These are phyloP conservation scores for Lentinula guzmanii DNA, from an alignment of 768 basidiomycete genomes.

Conservation along the genomic window DNA sequence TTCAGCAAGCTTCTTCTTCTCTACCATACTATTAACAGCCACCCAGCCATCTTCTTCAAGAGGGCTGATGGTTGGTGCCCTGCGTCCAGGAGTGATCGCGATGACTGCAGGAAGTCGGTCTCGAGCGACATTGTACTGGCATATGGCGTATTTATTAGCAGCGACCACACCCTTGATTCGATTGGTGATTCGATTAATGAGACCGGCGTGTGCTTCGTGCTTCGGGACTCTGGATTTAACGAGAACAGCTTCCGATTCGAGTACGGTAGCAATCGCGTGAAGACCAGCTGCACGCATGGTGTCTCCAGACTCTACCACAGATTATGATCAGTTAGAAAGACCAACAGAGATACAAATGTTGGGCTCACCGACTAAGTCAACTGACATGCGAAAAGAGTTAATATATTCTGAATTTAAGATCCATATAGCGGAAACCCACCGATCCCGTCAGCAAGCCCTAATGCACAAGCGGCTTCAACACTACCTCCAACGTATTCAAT, in stretches of 20 bases:
- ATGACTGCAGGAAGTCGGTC: constrained; percentile 56
- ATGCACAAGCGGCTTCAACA: constrained; percentile 95
- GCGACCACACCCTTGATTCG: constrained; percentile 93
- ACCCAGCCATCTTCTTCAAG: constrained; percentile 86
- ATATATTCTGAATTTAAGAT: not conserved
- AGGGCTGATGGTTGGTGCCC: constrained; percentile 83
- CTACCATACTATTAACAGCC: constrained; percentile 89
- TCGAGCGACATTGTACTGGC: constrained; percentile 88
- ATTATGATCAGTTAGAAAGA: not conserved
- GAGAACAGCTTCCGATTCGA: constrained; percentile 86
- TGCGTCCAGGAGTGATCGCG: constrained; percentile 77
- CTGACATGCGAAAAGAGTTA: constrained; percentile 29
- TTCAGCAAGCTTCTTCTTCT: constrained; percentile 70
- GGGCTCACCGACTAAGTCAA: constrained; percentile 87
- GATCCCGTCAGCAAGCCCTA: constrained; percentile 96
- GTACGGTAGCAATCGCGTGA: constrained; percentile 85
- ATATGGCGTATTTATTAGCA: constrained; percentile 78
- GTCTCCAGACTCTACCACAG: constrained; percentile 82
- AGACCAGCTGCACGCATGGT: constrained; percentile 99
- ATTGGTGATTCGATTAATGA: constrained; percentile 76
- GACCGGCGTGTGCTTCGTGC: constrained; percentile 51
- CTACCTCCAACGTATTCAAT: constrained; percentile 97
- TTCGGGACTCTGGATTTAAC: constrained; percentile 73
- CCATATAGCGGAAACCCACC: constrained; percentile 41
- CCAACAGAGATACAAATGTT: not conserved